Conservation (phyloP, 2,329 filamentous ascomycete species). For the Fusarium denticulatum region DNA sequence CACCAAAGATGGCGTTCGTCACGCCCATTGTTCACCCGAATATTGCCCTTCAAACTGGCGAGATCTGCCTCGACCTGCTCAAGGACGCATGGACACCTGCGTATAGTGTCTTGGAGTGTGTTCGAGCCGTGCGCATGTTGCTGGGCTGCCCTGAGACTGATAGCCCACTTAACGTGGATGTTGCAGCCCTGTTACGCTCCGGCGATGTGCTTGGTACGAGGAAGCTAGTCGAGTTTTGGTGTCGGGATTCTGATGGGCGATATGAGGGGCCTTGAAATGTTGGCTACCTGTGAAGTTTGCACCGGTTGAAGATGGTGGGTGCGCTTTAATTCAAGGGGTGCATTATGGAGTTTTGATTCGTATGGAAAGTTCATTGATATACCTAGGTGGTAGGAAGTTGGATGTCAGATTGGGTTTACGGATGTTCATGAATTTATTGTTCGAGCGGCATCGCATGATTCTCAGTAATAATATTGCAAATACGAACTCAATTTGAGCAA, state of each 20-base stretch:
- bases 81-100: constrained; percentile 83
- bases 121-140: constrained; percentile 78
- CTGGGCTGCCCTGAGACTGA: constrained; percentile 73
- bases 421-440: constrained; percentile 1
- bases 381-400: not conserved
- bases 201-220: constrained; percentile 76
- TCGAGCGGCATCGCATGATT: constrained; percentile 19
- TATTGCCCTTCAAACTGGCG: constrained; percentile 74
- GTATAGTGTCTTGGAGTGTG: constrained; percentile 80
- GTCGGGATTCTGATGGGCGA: constrained; percentile 51
- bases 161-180: constrained; percentile 81
- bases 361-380: not conserved
- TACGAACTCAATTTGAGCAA: not conserved
- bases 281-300: not conserved
- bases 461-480: not conserved
- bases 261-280: constrained; percentile 48
- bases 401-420: constrained; percentile 8
- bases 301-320: not conserved
- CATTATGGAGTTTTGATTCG: constrained; percentile 29
- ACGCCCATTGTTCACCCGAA: constrained; percentile 90
- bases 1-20: constrained; percentile 82
- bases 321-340: not conserved
- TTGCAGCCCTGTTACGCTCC: constrained; percentile 74
- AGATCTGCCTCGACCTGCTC: constrained; percentile 93
- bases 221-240: constrained; percentile 78